Percentiles rank a stretch among this genome's conserved stretches.
phyloP scores from a whole-genome alignment of 2,329 filamentous ascomycete genomes.

The Ophidiomyces ophidiicola region DNA sequence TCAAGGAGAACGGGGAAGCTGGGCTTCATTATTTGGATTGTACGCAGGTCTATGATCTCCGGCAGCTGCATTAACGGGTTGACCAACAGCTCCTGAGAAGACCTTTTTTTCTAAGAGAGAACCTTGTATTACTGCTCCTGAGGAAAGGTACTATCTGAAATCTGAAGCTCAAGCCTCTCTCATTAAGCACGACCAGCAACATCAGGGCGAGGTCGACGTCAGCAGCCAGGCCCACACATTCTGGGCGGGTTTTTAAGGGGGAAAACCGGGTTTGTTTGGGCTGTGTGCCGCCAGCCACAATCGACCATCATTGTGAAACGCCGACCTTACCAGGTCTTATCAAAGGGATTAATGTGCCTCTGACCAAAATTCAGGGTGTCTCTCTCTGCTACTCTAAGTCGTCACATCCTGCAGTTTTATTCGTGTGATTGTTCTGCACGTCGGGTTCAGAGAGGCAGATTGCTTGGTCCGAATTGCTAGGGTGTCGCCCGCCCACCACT shows the following conservation, averaged over 20 bases:
- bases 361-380: conserved; percentile 1
- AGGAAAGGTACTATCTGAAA: background rate
- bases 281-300: background rate
- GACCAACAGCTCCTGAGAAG: conserved; percentile 1
- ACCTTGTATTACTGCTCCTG: conserved; percentile 10
- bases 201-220: background rate
- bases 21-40: conserved; percentile 1
- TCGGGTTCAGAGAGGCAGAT: too few relatives aligned
- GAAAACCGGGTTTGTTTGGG: too few relatives aligned
- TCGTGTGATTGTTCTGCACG: background rate
- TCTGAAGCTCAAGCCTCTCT: conserved; percentile 3
- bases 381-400: conserved; percentile 4
- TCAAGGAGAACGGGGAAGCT: conserved; percentile 4
- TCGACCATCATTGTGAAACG: conserved; percentile 6
- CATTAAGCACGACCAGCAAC: conserved; percentile 7
- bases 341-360: conserved; percentile 11
- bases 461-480: conserved; percentile 2
- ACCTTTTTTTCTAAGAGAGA: conserved; percentile 2
- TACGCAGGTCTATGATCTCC: conserved; percentile 1
- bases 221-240: background rate
- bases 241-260: too few relatives aligned
- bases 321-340: conserved; percentile 7
- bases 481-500: background rate
- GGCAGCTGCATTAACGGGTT: conserved; percentile 2
- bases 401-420: background rate